phyloP scores from a whole-genome alignment of 2,329 filamentous ascomycete species.

The Colletotrichum sansevieriae region DNA sequence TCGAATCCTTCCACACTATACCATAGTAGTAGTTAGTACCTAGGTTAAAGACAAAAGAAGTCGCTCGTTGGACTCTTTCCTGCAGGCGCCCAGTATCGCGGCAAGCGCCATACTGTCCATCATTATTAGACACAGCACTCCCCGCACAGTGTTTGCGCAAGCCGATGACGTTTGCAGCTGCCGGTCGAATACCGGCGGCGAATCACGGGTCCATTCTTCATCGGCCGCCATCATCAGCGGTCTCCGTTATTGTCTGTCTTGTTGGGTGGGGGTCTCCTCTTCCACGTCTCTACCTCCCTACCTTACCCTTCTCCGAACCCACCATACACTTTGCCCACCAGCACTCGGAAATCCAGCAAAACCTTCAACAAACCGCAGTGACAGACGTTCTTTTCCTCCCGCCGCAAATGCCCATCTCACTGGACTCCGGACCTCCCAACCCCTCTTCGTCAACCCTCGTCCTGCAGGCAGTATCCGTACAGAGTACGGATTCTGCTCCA shows the following conservation, averaged over 20 bases:
- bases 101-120: slow-evolving; percentile 36
- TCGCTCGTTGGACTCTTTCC: too few species aligned
- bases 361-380: too few species aligned
- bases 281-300: too few species aligned
- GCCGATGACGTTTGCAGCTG: slow-evolving; percentile 34
- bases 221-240: slow-evolving; percentile 20
- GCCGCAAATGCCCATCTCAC: too few species aligned
- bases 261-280: not conserved
- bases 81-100: slow-evolving; percentile 36
- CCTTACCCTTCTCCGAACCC: too few species aligned
- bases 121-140: slow-evolving; percentile 6
- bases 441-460: not conserved
- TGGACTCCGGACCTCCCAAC: not conserved
- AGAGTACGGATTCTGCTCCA: not conserved
- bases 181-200: slow-evolving; percentile 21
- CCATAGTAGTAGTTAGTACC: too few species aligned
- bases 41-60: too few species aligned
- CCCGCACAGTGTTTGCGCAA: slow-evolving; percentile 36
- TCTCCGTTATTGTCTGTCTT: slow-evolving; percentile 20
- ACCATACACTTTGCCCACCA: too few species aligned
- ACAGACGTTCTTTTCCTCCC: too few species aligned
- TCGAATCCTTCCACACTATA: too few species aligned
- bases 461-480: too few species aligned
- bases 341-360: too few species aligned
- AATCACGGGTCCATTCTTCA: slow-evolving; percentile 36